phyloP scores from a whole-genome alignment of 805 yeast species.

The Cyberlindnera samutprakarnensis region DNA sequence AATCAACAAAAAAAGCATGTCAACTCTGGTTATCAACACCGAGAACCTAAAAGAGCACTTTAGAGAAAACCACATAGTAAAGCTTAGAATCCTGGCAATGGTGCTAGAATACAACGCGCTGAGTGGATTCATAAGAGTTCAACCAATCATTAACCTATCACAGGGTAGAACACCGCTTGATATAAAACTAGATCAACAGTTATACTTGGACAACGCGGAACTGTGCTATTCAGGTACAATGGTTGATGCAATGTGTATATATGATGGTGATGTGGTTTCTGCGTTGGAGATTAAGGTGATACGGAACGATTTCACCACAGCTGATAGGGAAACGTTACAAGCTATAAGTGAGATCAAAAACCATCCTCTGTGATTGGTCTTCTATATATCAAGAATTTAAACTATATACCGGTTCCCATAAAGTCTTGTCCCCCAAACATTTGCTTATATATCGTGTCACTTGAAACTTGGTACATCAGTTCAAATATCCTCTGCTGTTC shows the following conservation, averaged over 20 bases:
- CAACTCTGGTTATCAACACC: conserved; percentile 11
- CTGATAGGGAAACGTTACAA: conserved; percentile 3
- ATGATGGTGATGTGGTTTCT: conserved; percentile 9
- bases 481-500: conserved; percentile 55
- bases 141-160: conserved; percentile 11
- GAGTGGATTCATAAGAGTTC: conserved; percentile 8
- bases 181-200: conserved; percentile 11
- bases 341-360: conserved; percentile 5
- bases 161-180: conserved; percentile 1
- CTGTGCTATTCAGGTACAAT: conserved; percentile 15
- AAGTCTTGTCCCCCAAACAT: conserved; percentile 33
- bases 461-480: conserved; percentile 49
- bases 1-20: conserved; percentile 6
- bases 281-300: conserved; percentile 8
- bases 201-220: conserved; percentile 9
- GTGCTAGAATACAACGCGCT: conserved; percentile 15
- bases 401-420: background rate
- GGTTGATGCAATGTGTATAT: conserved; percentile 12
- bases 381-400: background rate
- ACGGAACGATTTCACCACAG: conserved; percentile 3
- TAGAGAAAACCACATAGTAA: conserved; percentile 9
- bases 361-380: conserved; percentile 8
- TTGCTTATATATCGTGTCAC: conserved; percentile 63
- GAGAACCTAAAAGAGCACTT: conserved; percentile 2
- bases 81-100: conserved; percentile 16